Conservation (phyloP, 108 stramenopile genomes). For the Skeletonema potamos region DNA sequence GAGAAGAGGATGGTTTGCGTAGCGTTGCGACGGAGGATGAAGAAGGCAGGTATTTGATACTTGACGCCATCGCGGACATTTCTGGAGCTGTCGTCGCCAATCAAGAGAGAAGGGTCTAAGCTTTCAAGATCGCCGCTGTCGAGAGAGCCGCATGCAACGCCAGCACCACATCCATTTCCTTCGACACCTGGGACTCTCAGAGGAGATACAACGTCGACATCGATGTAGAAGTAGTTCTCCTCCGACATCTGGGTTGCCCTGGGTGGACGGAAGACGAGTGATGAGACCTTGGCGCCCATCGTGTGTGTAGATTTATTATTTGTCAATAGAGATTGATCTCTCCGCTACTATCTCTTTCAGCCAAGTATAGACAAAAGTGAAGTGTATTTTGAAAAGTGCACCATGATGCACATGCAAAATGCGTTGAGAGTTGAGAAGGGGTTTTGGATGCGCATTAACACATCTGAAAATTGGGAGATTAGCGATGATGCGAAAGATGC, state of each 20-base stretch:
- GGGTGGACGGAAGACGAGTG: slow-evolving; percentile 53
- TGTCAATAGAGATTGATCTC: not conserved
- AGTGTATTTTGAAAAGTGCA: no score
- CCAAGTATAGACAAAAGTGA: no score
- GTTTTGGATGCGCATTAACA: no score
- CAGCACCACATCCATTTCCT: not conserved
- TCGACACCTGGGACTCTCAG: slow-evolving; percentile 26
- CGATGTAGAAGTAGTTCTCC: slow-evolving; percentile 42
- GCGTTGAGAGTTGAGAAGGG: no score
- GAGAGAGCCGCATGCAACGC: not conserved
- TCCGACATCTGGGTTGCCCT: slow-evolving; percentile 40
- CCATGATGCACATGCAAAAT: no score
- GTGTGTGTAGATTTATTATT: not conserved
- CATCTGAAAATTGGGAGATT: no score
- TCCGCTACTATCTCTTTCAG: no score
- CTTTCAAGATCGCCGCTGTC: slow-evolving; percentile 7
- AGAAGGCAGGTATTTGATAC: slow-evolving; percentile 51
- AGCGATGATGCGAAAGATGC: no score
- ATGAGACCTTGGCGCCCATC: slow-evolving; percentile 52
- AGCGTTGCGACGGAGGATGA: slow-evolving; percentile 41
- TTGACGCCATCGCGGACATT: slow-evolving; percentile 7
- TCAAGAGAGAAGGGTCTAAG: slow-evolving; percentile 1
- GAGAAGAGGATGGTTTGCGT: slow-evolving; percentile 60
- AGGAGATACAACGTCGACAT: slow-evolving; percentile 31
- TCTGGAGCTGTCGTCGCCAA: not conserved